Percentiles rank a stretch among this genome's conserved stretches.
Conservation (phyloP, 257 asterid genomes). For the Scutellaria barbata region DNA sequence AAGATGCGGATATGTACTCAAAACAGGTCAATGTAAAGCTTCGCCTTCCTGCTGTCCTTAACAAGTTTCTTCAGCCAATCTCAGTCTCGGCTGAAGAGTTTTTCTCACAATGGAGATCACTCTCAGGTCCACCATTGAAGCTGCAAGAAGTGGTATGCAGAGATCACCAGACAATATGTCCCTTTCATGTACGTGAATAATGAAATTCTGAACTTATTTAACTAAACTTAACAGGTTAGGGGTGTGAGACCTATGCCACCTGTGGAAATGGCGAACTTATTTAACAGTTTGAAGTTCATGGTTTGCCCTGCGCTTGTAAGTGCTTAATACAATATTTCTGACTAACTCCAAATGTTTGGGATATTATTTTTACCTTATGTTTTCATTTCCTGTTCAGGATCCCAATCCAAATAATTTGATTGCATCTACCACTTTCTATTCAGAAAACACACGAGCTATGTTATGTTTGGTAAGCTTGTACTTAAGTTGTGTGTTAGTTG, state of each 20-base stretch:
- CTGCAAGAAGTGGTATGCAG: slow-evolving; percentile 86
- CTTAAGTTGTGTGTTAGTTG: too few species aligned
- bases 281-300: slow-evolving; percentile 60
- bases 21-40: slow-evolving; percentile 86
- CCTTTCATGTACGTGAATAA: slow-evolving; percentile 20
- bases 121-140: slow-evolving; percentile 93
- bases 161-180: slow-evolving; percentile 20
- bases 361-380: slow-evolving; percentile 20
- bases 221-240: slow-evolving; percentile 69
- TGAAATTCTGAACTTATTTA: slow-evolving; percentile 34
- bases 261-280: slow-evolving; percentile 77
- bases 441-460: slow-evolving; percentile 91
- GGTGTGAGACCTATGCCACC: slow-evolving; percentile 85
- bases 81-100: slow-evolving; percentile 81
- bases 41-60: slow-evolving; percentile 86
- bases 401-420: slow-evolving; percentile 88
- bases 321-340: slow-evolving; percentile 30
- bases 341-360: not conserved
- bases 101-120: slow-evolving; percentile 96
- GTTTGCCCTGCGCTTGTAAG: slow-evolving; percentile 92
- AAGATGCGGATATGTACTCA: slow-evolving; percentile 17
- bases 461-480: slow-evolving; percentile 77
- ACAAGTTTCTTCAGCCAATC: slow-evolving; percentile 85
- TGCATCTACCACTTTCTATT: slow-evolving; percentile 84
- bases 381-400: slow-evolving; percentile 59